Evolutionary conservation across 192 early-diverging fungal species (phyloP), one percentile per base, ranked within the genome.

Genomic region (Diversispora eburnea): DNA sequence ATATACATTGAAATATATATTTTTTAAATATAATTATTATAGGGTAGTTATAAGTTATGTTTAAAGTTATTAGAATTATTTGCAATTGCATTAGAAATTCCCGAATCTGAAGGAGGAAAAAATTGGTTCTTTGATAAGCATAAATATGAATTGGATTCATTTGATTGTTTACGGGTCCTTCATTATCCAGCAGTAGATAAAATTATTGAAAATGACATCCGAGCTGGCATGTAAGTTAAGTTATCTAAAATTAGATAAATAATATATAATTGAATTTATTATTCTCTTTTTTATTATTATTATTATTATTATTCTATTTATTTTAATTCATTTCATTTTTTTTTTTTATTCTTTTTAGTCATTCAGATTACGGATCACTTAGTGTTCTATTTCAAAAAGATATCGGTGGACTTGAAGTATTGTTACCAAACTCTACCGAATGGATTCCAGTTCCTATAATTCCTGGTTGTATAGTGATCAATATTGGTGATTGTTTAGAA

Each of bases 301-400:
- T 46, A 12, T 62, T n/a, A 17, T 48, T 33, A 4, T 49, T n/a
- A 43, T 39, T 33, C 25, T 2, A 60, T 42, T 57, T 8, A 17
- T 42, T 48, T 17, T 49, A 41, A 25, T n/a, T 52, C 0, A 19
- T 49, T 13, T n/a, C 65, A 52, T 58, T 43, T 22, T 54, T 15
- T 47, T 3, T 13, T 46, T 17, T 22, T 54, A 39, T 47, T 3
- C n/a, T 46, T 17, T 20, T 22, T 72, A 87, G 83, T 62, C 86
- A 88, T 39, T 84, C 89, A 1, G 90, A 92, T 74, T 92, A 92
- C 75, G 90, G 90, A 6, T 84, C 86, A 0, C 72, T 91, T 20
- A 91, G 89, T 6, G 64, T 91, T 4, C 70, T 92, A 43, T 89
- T 91, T 74, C 90, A 91, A 77, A 82, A 88, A 72, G 84, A 88